A percentile compares a stretch with the other conserved stretches of the same genome.
phyloP scores from a whole-genome alignment of 352 stramenopile genomes.

The Globisporangium iwayamae region DNA sequence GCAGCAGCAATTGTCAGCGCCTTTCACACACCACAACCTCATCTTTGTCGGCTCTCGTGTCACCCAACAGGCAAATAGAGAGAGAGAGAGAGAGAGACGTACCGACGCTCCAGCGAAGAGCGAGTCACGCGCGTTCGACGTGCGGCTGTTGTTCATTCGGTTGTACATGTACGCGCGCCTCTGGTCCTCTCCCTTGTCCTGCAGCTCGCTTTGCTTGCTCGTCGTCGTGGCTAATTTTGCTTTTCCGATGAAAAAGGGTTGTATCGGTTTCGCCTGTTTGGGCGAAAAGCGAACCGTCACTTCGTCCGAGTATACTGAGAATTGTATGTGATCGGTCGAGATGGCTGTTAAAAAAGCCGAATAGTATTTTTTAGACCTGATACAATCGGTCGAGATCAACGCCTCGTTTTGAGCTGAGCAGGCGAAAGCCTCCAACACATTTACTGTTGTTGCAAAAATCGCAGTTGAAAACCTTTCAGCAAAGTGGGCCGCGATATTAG shows the following conservation, averaged over 20 bases:
- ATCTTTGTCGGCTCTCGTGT: background rate
- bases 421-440: no score
- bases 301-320: no score
- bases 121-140: conserved; percentile 45
- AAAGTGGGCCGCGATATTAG: no score
- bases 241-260: background rate
- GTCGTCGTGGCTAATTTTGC: conserved; percentile 1
- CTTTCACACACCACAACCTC: background rate
- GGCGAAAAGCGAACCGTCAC: no score
- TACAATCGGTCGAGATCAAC: no score
- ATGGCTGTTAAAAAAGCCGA: no score
- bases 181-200: background rate
- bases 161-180: conserved; percentile 68
- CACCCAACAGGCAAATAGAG: background rate
- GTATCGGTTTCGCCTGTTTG: no score
- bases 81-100: conserved; percentile 10
- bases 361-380: no score
- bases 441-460: background rate
- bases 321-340: no score
- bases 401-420: background rate
- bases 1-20: background rate
- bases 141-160: conserved; percentile 58
- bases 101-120: conserved; percentile 64
- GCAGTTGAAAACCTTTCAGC: no score
- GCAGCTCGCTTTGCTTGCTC: background rate